Evolutionary conservation across 2,329 filamentous ascomycete genomes (phyloP), one percentile per base, ranked within the genome.

Genomic region (Zymoseptoria pseudotritici): DNA sequence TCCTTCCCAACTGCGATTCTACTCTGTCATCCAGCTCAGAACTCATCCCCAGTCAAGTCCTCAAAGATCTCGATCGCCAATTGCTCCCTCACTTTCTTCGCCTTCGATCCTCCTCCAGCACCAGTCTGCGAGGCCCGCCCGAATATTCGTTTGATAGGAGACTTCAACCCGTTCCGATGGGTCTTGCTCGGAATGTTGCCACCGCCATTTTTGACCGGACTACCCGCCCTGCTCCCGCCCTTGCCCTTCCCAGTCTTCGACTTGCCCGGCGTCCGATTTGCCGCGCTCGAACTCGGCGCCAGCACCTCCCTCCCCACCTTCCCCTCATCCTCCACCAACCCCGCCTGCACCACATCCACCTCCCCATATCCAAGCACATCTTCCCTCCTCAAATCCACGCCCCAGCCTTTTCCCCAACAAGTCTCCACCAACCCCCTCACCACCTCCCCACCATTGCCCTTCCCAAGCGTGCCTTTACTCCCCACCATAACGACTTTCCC

Each of bases 401-500:
- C 19, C 49, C 42, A 54, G 52, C 62, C 54, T 57, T 50, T 8
- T 31, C 26, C 56, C 46, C 31, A 53, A 55, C 9, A n/a, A 46
- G 2, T 20, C 54, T 31, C 61, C 56, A 20, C 55, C n/a, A 60
- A 63, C 31, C 56, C 55, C 50, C 36, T 58, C 9, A 60, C 57
- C 21, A 57, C 54, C 5, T 10, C 22, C 8, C 26, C 54, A 4
- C 19, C 49, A 26, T 56, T 57, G 57, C 54, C 58, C 46, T 9
- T 52, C 22, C 54, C 46, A 22, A 53, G 57, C 9, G 21, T 56
- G 2, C 20, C 54, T 31, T 61, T 58, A n/a, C 55, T 52, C 36
- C 49, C 54, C 21, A 61, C 19, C 46, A 64, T 88, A 1, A 99
- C 80, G 42, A 99, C 78, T 77, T 99, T 99, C 0, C 89, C 94